These are phyloP conservation scores for Panicum miliaceum DNA, from an alignment of 176 grass and related monocot genomes.

Conservation along the genomic window DNA sequence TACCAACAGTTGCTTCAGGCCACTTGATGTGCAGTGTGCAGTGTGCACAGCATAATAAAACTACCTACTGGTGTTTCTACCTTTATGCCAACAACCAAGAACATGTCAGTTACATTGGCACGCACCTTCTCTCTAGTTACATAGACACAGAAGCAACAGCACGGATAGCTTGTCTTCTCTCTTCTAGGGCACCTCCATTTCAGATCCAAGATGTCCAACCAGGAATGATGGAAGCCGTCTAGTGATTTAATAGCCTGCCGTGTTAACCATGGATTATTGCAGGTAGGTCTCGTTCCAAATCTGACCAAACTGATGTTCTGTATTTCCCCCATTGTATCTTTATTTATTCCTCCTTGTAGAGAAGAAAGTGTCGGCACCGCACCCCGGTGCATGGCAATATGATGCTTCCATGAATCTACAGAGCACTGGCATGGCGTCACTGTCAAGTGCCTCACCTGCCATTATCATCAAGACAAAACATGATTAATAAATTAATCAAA, in stretches of 20 bases:
- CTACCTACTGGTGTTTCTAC: not conserved
- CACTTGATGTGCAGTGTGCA: constrained; percentile 32
- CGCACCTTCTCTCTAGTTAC: not conserved
- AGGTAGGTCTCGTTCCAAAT: constrained; percentile 16
- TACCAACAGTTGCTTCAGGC: constrained; percentile 7
- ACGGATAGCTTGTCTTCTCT: not conserved
- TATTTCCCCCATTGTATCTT: not conserved
- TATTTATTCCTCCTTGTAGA: constrained; percentile 41
- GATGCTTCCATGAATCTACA: constrained; percentile 40
- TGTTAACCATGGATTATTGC: constrained; percentile 28
- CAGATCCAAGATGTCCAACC: not conserved
- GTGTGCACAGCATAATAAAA: not conserved
- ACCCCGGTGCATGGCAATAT: constrained; percentile 9
- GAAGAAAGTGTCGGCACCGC: constrained; percentile 29
- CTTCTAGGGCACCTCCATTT: not conserved
- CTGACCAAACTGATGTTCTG: constrained; percentile 13
- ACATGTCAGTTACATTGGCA: constrained; percentile 1
- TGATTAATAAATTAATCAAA: constrained; percentile 3
- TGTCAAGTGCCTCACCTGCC: constrained; percentile 47
- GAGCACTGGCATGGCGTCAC: constrained; percentile 18
- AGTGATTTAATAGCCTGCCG: not conserved
- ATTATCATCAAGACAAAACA: constrained; percentile 29
- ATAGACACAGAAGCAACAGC: not conserved
- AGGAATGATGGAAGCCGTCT: not conserved
- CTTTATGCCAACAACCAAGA: not conserved